A percentile compares a stretch with the other conserved stretches of the same genome.
These are phyloP conservation scores for Cyclotella distinguenda DNA, from an alignment of 108 stramenopile genomes.

Conservation along the genomic window DNA sequence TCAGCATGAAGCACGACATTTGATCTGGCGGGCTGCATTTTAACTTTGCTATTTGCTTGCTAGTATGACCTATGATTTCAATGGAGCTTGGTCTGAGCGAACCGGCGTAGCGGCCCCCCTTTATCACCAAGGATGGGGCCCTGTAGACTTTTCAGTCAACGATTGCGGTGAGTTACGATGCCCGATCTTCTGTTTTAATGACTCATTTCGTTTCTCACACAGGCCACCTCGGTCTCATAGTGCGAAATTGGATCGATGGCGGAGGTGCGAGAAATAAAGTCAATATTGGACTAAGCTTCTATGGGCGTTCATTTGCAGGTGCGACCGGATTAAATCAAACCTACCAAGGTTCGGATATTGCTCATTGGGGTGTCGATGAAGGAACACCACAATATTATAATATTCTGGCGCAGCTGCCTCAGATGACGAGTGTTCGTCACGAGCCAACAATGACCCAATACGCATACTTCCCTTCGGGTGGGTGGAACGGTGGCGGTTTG, in stretches of 20 bases:
- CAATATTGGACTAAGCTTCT: conserved; percentile 42
- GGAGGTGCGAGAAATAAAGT: conserved; percentile 17
- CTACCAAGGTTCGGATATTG: conserved; percentile 31
- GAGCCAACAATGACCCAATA: conserved; percentile 30
- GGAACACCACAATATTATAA: conserved; percentile 52
- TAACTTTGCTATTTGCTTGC: background rate
- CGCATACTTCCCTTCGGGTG: conserved; percentile 28
- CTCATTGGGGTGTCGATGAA: conserved; percentile 35
- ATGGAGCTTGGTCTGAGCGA: conserved; percentile 34
- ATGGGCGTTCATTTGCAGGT: conserved; percentile 35
- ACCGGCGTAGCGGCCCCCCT: conserved; percentile 42
- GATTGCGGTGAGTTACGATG: too few species aligned
- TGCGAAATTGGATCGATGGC: conserved; percentile 33
- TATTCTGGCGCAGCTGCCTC: conserved; percentile 35
- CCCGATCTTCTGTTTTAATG: too few species aligned
- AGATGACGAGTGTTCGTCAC: conserved; percentile 28
- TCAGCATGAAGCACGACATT: too few species aligned
- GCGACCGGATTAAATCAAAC: conserved; percentile 41
- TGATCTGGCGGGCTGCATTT: too few species aligned
- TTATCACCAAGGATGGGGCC: conserved; percentile 47
- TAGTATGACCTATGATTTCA: conserved; percentile 32
- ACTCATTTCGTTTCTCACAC: too few species aligned
- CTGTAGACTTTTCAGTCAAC: conserved; percentile 31
- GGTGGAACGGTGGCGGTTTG: background rate
- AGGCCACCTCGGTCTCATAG: too few species aligned